Evolutionary conservation across 2,329 filamentous ascomycete species (phyloP).

Genomic region (Pseudogymnoascus sp.): DNA sequence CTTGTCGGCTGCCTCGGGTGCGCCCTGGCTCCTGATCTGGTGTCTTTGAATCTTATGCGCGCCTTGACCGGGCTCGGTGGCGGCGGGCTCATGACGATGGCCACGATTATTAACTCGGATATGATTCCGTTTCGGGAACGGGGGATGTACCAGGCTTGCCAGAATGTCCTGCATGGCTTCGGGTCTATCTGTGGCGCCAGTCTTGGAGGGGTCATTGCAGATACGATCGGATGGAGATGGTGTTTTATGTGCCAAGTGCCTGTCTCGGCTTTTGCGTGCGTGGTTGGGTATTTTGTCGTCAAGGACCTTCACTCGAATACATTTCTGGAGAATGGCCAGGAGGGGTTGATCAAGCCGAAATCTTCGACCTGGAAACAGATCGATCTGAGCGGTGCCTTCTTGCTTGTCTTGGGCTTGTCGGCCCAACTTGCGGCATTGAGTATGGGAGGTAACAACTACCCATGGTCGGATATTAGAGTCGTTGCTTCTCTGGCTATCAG

Average conservation of each 20-base stretch:
- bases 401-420: constrained; percentile 50
- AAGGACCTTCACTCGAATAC: constrained; percentile 32
- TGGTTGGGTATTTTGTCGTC: constrained; percentile 45
- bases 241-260: constrained; percentile 57
- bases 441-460: constrained; percentile 46
- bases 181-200: constrained; percentile 55
- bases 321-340: constrained; percentile 15
- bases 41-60: constrained; percentile 54
- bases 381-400: constrained; percentile 47
- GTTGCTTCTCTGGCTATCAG: constrained; percentile 38
- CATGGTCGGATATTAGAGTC: constrained; percentile 43
- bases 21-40: constrained; percentile 48
- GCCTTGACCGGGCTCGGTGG: constrained; percentile 61
- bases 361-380: constrained; percentile 43
- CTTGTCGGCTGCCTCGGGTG: constrained; percentile 56
- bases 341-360: constrained; percentile 21
- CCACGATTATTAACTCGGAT: constrained; percentile 52
- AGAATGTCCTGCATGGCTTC: constrained; percentile 53
- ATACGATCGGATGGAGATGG: constrained; percentile 59
- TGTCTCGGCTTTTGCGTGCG: constrained; percentile 45
- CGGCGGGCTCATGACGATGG: constrained; percentile 62
- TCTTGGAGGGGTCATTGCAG: constrained; percentile 55
- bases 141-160: constrained; percentile 52
- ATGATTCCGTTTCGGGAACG: constrained; percentile 49
- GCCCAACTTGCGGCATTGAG: constrained; percentile 47